Conservation (phyloP, 345 rosid species). For the Murraya paniculata region DNA sequence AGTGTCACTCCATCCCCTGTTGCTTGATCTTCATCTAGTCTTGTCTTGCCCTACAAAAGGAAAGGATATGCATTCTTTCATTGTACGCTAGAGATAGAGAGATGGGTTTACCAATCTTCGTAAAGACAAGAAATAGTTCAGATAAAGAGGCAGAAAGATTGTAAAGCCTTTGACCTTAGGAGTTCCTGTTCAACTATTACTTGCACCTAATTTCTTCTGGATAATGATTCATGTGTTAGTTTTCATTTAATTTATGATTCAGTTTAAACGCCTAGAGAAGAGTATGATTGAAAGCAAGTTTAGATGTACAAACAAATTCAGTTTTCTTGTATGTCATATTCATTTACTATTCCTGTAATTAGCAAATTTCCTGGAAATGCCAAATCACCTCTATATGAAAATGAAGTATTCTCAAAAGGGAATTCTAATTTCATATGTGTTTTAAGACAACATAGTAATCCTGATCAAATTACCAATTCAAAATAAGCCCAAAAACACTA, state of each 20-base stretch:
- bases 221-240: background rate
- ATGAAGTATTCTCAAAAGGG: background rate
- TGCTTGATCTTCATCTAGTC: slow-evolving; percentile 83
- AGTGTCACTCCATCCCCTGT: slow-evolving; percentile 43
- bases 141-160: background rate
- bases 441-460: background rate
- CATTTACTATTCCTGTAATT: background rate
- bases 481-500: background rate
- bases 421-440: background rate
- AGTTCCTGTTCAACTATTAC: background rate
- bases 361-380: background rate
- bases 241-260: background rate
- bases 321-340: background rate
- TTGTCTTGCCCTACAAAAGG: slow-evolving; percentile 80
- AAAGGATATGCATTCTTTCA: slow-evolving; percentile 36
- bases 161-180: background rate
- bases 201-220: background rate
- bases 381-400: background rate
- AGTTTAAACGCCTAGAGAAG: background rate
- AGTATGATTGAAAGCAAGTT: background rate
- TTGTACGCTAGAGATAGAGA: slow-evolving; percentile 29
- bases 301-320: background rate
- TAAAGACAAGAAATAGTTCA: background rate
- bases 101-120: slow-evolving; percentile 6
- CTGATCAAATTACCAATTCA: background rate